A percentile compares a stretch with the other conserved stretches of the same genome.
Evolutionary conservation across 176 grass and related monocot genomes (phyloP).

Genomic region (Thinopyrum elongatum): DNA sequence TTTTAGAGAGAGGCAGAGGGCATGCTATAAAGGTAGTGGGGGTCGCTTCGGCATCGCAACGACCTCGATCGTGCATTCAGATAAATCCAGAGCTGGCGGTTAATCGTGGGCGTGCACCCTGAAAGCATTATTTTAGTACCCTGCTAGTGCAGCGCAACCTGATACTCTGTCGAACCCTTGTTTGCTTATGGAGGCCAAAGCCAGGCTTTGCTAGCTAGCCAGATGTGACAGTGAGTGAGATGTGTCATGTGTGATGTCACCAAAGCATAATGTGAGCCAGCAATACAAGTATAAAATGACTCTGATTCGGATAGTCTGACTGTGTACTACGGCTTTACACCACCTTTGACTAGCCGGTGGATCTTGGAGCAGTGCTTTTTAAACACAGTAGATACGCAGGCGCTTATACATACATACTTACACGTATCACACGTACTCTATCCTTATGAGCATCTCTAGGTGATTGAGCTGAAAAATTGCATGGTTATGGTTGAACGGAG

Average conservation of each 20-base stretch:
- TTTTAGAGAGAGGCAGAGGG: conserved; percentile 22
- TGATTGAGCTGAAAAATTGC: neutral
- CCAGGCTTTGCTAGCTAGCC: neutral
- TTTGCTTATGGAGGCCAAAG: neutral
- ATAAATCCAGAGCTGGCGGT: conserved; percentile 27
- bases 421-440: too few species aligned
- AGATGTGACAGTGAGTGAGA: neutral
- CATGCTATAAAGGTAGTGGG: conserved; percentile 24
- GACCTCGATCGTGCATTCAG: conserved; percentile 13
- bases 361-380: neutral
- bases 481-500: neutral
- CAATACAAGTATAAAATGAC: neutral
- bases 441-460: too few species aligned
- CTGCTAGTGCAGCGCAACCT: neutral
- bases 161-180: conserved; percentile 31
- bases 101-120: conserved; percentile 42
- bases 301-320: neutral
- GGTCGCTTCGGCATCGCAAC: conserved; percentile 54
- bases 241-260: neutral
- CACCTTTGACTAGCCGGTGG: neutral
- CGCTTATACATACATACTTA: too few species aligned
- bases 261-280: neutral
- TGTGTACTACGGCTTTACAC: neutral
- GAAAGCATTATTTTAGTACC: conserved; percentile 31
- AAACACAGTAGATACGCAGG: too few species aligned